phyloP scores from a whole-genome alignment of 108 stramenopile species.

The Cyclotella distinguenda region DNA sequence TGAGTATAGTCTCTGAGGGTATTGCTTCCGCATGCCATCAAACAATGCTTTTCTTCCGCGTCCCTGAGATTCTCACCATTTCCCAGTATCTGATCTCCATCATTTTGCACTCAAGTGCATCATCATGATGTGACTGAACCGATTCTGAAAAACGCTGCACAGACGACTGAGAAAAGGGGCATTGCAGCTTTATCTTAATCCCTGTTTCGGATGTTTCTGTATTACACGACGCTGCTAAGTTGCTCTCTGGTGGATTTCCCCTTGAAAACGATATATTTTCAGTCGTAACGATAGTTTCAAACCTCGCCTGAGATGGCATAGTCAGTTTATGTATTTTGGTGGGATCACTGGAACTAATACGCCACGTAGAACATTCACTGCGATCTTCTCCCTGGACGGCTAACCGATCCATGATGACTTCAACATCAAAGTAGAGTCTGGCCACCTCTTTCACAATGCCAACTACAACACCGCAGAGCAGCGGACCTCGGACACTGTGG shows the following conservation, averaged over 20 bases:
- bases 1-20: too few relatives aligned
- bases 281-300: not conserved
- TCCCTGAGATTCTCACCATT: too few relatives aligned
- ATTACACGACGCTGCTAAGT: not conserved
- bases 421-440: constrained; percentile 55
- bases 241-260: not conserved
- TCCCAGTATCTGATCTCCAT: too few relatives aligned
- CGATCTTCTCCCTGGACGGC: constrained; percentile 21
- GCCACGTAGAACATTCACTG: constrained; percentile 23
- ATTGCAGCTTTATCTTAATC: too few relatives aligned
- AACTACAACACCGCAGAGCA: constrained; percentile 55
- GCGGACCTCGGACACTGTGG: constrained; percentile 43
- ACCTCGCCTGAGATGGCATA: not conserved
- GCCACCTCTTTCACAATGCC: constrained; percentile 54
- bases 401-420: constrained; percentile 42
- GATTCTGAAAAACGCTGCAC: too few relatives aligned
- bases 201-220: too few relatives aligned
- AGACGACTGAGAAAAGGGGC: constrained; percentile 4
- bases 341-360: constrained; percentile 13
- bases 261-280: not conserved
- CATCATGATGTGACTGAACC: too few relatives aligned
- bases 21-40: too few relatives aligned
- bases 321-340: constrained; percentile 17
- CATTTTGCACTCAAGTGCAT: too few relatives aligned
- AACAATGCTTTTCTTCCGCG: too few relatives aligned